phyloP scores from a whole-genome alignment of 2,329 filamentous ascomycete genomes.

The Dactylellina leptospora region DNA sequence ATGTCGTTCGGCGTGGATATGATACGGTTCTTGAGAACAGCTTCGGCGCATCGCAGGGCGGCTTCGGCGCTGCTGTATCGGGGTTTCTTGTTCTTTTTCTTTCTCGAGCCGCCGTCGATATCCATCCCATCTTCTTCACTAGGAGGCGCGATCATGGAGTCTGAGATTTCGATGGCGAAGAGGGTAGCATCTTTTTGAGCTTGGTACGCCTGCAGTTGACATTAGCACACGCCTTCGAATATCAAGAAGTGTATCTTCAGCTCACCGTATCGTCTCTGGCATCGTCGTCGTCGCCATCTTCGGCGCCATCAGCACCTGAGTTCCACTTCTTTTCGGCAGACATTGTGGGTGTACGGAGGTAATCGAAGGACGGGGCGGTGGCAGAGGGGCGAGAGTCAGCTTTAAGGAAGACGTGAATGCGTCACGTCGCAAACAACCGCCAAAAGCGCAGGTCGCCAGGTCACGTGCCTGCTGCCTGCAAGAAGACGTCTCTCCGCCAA shows the following conservation, averaged over 20 bases:
- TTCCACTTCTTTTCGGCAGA: slow-evolving; percentile 65
- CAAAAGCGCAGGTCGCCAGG: slow-evolving; percentile 42
- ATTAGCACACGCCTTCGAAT: slow-evolving; percentile 7
- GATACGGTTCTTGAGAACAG: slow-evolving; percentile 97
- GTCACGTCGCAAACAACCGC: slow-evolving; percentile 44
- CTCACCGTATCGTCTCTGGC: slow-evolving; percentile 72
- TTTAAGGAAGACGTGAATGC: slow-evolving; percentile 41
- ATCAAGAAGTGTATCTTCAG: slow-evolving; percentile 1
- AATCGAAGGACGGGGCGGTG: not conserved
- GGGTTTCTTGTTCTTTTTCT: slow-evolving; percentile 52
- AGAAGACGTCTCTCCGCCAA: not conserved
- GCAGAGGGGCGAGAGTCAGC: slow-evolving; percentile 2
- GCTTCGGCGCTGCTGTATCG: slow-evolving; percentile 80
- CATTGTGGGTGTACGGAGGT: slow-evolving; percentile 43
- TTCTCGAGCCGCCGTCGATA: slow-evolving; percentile 58
- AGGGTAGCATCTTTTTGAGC: slow-evolving; percentile 96
- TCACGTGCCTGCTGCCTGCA: slow-evolving; percentile 46
- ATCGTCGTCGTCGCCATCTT: slow-evolving; percentile 77
- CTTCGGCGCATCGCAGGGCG: slow-evolving; percentile 90
- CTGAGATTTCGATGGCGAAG: slow-evolving; percentile 89
- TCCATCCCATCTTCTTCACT: slow-evolving; percentile 55
- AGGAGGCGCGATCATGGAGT: slow-evolving; percentile 74
- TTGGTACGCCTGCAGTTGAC: slow-evolving; percentile 76
- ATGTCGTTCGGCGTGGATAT: slow-evolving; percentile 96
- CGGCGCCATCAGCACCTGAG: slow-evolving; percentile 62